Evolutionary conservation across 495 filamentous ascomycete species (phyloP).

Genomic region (Podospora anserina): DNA sequence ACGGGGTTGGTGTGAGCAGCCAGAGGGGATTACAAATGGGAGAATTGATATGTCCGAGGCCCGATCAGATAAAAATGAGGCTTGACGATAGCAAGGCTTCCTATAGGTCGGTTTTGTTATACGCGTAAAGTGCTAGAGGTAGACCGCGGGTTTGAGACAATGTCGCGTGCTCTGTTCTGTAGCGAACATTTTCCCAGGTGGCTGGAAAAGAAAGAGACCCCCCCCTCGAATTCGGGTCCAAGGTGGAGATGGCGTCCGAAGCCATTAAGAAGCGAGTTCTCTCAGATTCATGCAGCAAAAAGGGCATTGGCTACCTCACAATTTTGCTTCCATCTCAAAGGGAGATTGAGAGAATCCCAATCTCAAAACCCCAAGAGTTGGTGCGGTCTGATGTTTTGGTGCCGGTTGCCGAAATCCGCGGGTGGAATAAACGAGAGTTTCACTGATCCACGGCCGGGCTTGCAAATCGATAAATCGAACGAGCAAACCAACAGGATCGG

Average conservation of each 20-base stretch:
- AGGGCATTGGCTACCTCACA: neutral
- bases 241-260: neutral
- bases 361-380: neutral
- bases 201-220: neutral
- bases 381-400: neutral
- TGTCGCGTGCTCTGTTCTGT: neutral
- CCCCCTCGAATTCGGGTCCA: neutral
- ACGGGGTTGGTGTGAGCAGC: neutral
- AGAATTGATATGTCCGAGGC: neutral
- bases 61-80: neutral
- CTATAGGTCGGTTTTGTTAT: neutral
- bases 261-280: neutral
- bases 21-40: neutral
- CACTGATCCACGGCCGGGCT: constrained; percentile 1
- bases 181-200: neutral
- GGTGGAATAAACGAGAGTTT: neutral
- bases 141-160: neutral
- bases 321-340: neutral
- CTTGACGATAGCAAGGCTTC: neutral
- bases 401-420: neutral
- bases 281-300: neutral
- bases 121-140: neutral
- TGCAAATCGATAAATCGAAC: neutral
- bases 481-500: neutral
- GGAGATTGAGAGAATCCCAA: neutral